Evolutionary conservation across 306 rosid genomes (phyloP).

Genomic region (Rosa multiflora): DNA sequence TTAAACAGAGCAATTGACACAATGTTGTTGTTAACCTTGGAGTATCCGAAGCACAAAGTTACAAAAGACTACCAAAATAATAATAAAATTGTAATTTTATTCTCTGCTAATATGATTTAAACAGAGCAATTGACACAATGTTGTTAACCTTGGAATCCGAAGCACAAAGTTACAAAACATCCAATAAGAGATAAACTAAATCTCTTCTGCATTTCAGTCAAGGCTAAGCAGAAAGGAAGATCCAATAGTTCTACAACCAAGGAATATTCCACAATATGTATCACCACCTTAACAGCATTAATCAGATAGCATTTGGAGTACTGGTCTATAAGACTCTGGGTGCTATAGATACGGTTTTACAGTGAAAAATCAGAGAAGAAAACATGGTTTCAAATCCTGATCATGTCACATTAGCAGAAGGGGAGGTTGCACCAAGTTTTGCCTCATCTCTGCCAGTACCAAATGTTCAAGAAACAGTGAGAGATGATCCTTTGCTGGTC

Average conservation of each 20-base stretch:
- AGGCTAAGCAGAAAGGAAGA: neutral
- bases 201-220: neutral
- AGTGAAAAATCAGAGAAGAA: neutral
- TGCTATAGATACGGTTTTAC: too few species aligned
- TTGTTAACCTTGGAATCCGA: neutral
- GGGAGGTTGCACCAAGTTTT: slow-evolving; percentile 19
- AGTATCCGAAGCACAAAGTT: neutral
- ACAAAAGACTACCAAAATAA: neutral
- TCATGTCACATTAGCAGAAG: neutral
- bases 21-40: neutral
- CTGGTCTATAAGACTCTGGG: too few species aligned
- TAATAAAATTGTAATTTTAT: neutral
- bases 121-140: neutral
- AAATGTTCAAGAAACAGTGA: too few species aligned
- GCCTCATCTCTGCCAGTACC: slow-evolving; percentile 25
- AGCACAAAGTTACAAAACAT: neutral
- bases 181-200: neutral
- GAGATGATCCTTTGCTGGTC: neutral
- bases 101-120: neutral
- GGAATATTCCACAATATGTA: neutral
- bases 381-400: slow-evolving; percentile 25
- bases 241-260: neutral
- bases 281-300: neutral
- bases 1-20: neutral
- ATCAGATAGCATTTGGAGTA: neutral